Evolutionary conservation across 164 flowering plant genomes (phyloP).

Genomic region (Tetracentron sinense): DNA sequence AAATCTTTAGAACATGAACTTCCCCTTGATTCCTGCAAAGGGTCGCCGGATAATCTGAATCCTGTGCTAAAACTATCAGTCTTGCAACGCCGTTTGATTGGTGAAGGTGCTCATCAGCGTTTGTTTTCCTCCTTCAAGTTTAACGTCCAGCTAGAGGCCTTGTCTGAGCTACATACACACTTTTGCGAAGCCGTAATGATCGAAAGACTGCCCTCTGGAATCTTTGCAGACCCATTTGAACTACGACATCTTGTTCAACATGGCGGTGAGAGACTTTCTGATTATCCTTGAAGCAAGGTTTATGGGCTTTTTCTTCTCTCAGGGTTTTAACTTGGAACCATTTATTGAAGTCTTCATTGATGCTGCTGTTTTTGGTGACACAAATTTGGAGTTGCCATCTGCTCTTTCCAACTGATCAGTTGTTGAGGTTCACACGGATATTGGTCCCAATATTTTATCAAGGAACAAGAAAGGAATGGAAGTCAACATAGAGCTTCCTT

Average conservation of each 20-base stretch:
- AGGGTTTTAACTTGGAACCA: not conserved
- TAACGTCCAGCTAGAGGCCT: conserved; percentile 21
- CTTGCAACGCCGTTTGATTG: conserved; percentile 43
- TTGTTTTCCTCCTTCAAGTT: conserved; percentile 45
- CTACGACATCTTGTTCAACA: conserved; percentile 73
- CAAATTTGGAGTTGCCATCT: conserved; percentile 88
- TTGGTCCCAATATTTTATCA: conserved; percentile 26
- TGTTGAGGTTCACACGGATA: conserved; percentile 68
- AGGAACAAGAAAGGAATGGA: conserved; percentile 27
- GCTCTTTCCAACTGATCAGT: conserved; percentile 57
- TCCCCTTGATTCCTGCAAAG: conserved; percentile 26
- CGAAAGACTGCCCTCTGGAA: conserved; percentile 75
- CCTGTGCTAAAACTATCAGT: conserved; percentile 23
- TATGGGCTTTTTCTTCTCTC: not conserved
- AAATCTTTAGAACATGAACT: conserved; percentile 28
- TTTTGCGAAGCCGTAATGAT: conserved; percentile 48
- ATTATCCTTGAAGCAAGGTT: not conserved
- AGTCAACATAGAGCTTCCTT: conserved; percentile 55
- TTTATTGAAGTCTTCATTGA: conserved; percentile 51
- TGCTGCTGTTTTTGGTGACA: conserved; percentile 84
- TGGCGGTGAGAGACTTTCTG: conserved; percentile 42
- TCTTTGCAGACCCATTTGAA: conserved; percentile 96
- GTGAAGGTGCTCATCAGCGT: conserved; percentile 92
- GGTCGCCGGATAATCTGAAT: conserved; percentile 13
- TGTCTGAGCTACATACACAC: conserved; percentile 22